phyloP scores from a whole-genome alignment of 2,329 filamentous ascomycete genomes.

The Aspergillus sp. region DNA sequence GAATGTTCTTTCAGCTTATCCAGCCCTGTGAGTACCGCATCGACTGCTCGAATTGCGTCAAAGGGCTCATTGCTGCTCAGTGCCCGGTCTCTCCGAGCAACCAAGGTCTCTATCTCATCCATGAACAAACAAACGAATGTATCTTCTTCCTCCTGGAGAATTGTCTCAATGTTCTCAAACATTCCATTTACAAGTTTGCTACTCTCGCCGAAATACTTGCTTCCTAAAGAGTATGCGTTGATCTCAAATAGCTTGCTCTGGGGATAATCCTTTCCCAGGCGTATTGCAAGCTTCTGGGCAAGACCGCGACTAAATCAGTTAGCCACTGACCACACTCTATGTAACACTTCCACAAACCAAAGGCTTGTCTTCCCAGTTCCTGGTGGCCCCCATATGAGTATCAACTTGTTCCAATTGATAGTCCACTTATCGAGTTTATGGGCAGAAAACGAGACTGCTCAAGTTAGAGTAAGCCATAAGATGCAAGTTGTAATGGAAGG shows the following conservation, averaged over 20 bases:
- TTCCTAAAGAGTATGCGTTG: conserved; percentile 49
- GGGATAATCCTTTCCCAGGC: conserved; percentile 45
- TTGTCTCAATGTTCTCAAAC: conserved; percentile 44
- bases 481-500: background rate
- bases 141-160: conserved; percentile 40
- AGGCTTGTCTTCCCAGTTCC: conserved; percentile 82
- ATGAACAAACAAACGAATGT: conserved; percentile 50
- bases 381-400: conserved; percentile 88
- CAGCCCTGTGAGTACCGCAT: conserved; percentile 52
- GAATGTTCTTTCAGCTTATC: conserved; percentile 45
- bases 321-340: background rate
- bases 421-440: conserved; percentile 38
- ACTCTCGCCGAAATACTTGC: conserved; percentile 52
- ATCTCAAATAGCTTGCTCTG: conserved; percentile 48
- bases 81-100: conserved; percentile 46
- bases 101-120: conserved; percentile 54
- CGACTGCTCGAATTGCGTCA: conserved; percentile 52
- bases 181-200: conserved; percentile 47
- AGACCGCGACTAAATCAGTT: conserved; percentile 40
- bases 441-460: conserved; percentile 33
- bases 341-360: conserved; percentile 14
- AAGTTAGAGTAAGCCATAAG: background rate
- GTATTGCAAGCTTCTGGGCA: conserved; percentile 53
- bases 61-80: conserved; percentile 45
- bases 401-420: conserved; percentile 54